phyloP scores from a whole-genome alignment of 305 asterid genomes.

The Fraxinus ornus region DNA sequence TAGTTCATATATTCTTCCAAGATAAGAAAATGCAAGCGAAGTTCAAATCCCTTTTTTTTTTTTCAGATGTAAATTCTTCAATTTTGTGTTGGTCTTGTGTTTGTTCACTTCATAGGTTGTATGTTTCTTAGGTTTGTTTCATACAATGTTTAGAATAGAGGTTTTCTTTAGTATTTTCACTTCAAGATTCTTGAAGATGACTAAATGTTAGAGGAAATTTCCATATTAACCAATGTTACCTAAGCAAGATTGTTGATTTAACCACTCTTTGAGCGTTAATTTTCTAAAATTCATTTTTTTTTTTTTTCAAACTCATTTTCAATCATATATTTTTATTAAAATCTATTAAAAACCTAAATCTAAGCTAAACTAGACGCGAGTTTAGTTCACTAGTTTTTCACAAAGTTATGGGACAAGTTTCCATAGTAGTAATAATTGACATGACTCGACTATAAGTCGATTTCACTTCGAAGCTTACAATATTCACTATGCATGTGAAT shows the following conservation, averaged over 20 bases:
- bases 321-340: no score
- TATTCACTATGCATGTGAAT: neutral
- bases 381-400: no score
- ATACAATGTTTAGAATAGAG: neutral
- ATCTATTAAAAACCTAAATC: no score
- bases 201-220: neutral
- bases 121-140: neutral
- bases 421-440: neutral
- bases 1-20: neutral
- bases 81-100: neutral
- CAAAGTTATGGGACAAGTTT: no score
- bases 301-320: no score
- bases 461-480: neutral
- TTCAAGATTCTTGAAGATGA: neutral
- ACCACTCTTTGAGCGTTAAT: no score
- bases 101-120: neutral
- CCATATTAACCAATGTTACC: neutral
- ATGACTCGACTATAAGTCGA: no score
- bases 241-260: neutral
- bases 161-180: slow-evolving; percentile 8
- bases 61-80: neutral
- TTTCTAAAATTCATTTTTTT: no score
- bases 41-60: neutral
- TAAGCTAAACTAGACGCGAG: no score
- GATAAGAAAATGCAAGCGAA: neutral